Conservation (phyloP, 768 basidiomycete species). For the Tricholoma hemisulphureum region DNA sequence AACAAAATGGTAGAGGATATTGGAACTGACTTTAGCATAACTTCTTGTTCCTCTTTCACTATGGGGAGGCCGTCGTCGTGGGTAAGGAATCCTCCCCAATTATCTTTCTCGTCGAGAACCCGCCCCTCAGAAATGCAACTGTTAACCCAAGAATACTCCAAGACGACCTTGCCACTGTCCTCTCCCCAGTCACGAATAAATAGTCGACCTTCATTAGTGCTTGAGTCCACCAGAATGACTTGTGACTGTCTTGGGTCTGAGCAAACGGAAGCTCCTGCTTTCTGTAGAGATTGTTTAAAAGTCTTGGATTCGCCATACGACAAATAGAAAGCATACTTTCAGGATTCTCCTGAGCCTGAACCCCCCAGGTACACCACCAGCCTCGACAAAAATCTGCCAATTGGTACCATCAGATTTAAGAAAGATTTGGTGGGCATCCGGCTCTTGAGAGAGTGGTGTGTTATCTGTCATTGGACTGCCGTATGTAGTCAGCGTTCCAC, state of each 20-base stretch:
- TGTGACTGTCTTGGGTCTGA: slow-evolving; percentile 50
- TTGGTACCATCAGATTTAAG: slow-evolving; percentile 38
- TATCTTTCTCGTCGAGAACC: slow-evolving; percentile 45
- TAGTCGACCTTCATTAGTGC: slow-evolving; percentile 48
- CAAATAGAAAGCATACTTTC: slow-evolving; percentile 37
- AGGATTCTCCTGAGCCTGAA: slow-evolving; percentile 52
- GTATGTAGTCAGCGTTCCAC: too few species aligned
- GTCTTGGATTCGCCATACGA: background rate
- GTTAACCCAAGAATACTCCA: slow-evolving; percentile 54
- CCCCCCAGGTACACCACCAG: slow-evolving; percentile 47
- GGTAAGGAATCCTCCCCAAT: slow-evolving; percentile 51
- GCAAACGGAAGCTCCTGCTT: slow-evolving; percentile 52
- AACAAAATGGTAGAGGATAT: slow-evolving; percentile 1
- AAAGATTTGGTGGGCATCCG: slow-evolving; percentile 23
- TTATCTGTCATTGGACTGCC: background rate
- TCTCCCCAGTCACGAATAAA: slow-evolving; percentile 60
- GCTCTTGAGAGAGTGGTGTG: background rate
- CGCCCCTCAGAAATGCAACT: slow-evolving; percentile 42
- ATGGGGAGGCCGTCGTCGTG: slow-evolving; percentile 40
- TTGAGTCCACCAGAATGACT: slow-evolving; percentile 59
- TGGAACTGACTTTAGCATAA: slow-evolving; percentile 44
- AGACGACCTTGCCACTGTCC: slow-evolving; percentile 50
- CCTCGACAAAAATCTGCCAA: slow-evolving; percentile 56
- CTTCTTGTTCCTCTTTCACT: slow-evolving; percentile 38
- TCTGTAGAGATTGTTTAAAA: slow-evolving; percentile 33